Evolutionary conservation across 2,329 filamentous ascomycete species (phyloP).

Genomic region (Beauveria sp.): DNA sequence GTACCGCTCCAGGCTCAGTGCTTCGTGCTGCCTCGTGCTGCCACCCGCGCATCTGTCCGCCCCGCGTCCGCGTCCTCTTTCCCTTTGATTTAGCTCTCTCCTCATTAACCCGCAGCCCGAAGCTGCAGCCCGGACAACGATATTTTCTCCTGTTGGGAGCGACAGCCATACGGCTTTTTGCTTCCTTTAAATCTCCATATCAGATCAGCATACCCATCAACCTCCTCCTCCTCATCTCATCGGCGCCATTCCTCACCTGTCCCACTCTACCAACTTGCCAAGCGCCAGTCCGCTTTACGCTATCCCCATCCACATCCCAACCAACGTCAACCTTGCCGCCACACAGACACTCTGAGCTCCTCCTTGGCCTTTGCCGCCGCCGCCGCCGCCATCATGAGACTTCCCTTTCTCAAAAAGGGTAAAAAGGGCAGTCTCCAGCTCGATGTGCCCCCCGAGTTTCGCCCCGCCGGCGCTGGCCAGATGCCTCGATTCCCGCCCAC

Average conservation of each 20-base stretch:
- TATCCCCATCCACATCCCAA: neutral
- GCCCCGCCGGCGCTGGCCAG: conserved; percentile 19
- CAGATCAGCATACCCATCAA: neutral
- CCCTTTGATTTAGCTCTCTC: neutral
- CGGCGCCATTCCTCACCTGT: neutral
- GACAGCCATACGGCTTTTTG: neutral
- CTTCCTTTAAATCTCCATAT: neutral
- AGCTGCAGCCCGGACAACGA: no score
- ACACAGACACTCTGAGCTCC: neutral
- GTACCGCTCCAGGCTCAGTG: neutral
- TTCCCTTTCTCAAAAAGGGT: conserved; percentile 30
- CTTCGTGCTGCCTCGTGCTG: neutral
- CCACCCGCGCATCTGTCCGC: no score
- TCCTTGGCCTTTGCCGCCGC: neutral
- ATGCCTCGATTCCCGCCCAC: conserved; percentile 30
- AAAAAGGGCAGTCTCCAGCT: conserved; percentile 26
- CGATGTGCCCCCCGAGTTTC: conserved; percentile 24
- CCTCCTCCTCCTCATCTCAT: neutral
- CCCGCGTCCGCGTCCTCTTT: neutral
- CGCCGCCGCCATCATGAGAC: conserved; percentile 24
- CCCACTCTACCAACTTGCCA: neutral
- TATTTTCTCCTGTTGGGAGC: neutral
- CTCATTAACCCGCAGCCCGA: no score
- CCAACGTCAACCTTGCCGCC: neutral
- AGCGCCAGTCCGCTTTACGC: neutral